Conservation (phyloP, 176 grass and related monocot genomes). For the Oryza longistaminata region DNA sequence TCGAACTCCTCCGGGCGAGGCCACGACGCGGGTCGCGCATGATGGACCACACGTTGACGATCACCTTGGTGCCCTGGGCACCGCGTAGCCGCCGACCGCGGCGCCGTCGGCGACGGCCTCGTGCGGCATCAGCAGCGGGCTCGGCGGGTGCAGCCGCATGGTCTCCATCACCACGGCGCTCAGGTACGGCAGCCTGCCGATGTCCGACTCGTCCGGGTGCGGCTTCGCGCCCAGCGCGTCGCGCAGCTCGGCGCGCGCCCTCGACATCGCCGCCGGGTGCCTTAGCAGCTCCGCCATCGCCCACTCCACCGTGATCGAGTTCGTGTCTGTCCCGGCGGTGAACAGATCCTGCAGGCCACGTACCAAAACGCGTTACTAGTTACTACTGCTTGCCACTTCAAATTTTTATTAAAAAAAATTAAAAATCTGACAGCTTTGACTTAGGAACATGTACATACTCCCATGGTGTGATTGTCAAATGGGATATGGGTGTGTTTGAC, state of each 20-base stretch:
- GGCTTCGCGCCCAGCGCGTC: constrained; percentile 37
- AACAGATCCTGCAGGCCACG: constrained; percentile 40
- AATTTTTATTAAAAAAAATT: too few relatives aligned
- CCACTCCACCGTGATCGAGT: constrained; percentile 62
- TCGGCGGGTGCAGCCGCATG: constrained; percentile 62
- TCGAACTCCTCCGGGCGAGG: constrained; percentile 36
- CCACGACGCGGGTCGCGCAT: constrained; percentile 60
- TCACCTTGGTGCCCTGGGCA: constrained; percentile 47
- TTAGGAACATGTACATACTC: not conserved
- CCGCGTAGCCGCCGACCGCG: constrained; percentile 40
- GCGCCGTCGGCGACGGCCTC: constrained; percentile 41
- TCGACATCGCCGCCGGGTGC: constrained; percentile 50
- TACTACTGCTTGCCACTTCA: not conserved
- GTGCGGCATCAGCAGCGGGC: constrained; percentile 62
- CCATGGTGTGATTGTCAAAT: too few relatives aligned
- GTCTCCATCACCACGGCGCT: constrained; percentile 63
- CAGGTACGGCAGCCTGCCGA: constrained; percentile 49
- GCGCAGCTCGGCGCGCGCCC: constrained; percentile 54
- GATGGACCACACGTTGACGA: constrained; percentile 54
- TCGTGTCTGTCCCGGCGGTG: constrained; percentile 52
- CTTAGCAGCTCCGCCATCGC: constrained; percentile 68
- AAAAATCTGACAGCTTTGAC: not conserved
- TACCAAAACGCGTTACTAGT: not conserved
- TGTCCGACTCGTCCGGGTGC: constrained; percentile 35
- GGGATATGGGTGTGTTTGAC: too few relatives aligned